Evolutionary conservation across 208 protist genomes (phyloP).

Genomic region (Balamuthia mandrillaris): DNA sequence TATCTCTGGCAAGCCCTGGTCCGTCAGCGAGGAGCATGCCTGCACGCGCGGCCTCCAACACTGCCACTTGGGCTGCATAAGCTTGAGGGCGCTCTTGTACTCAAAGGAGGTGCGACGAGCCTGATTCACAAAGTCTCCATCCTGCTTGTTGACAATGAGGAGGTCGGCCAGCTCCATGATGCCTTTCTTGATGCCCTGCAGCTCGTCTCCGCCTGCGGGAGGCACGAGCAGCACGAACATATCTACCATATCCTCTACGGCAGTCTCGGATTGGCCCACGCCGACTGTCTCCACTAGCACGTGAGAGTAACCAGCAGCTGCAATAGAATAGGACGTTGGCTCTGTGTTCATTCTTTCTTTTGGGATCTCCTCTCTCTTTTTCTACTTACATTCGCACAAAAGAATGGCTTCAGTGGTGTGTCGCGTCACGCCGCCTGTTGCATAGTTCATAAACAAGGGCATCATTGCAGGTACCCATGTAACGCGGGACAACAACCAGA

Average conservation of each 20-base stretch:
- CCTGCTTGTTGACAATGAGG: conserved; percentile 89
- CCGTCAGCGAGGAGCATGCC: not conserved
- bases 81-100: conserved; percentile 34
- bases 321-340: no score
- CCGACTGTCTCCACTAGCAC: conserved; percentile 94
- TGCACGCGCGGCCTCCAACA: conserved; percentile 1
- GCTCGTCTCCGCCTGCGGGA: conserved; percentile 86
- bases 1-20: not conserved
- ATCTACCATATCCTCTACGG: conserved; percentile 84
- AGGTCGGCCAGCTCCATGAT: conserved; percentile 90
- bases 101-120: conserved; percentile 37
- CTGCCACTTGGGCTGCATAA: conserved; percentile 8
- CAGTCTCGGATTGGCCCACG: conserved; percentile 80
- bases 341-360: no score
- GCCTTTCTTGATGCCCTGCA: conserved; percentile 74
- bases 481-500: no score
- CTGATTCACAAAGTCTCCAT: conserved; percentile 65
- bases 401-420: conserved; percentile 83
- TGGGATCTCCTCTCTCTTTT: no score
- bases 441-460: not conserved
- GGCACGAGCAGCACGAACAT: conserved; percentile 85
- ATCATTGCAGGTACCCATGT: not conserved
- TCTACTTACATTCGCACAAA: conserved; percentile 85
- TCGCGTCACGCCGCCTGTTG: conserved; percentile 77
- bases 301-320: conserved; percentile 81